These are phyloP conservation scores for Coniella vitis DNA, from an alignment of 2,329 filamentous ascomycete species.

Conservation along the genomic window DNA sequence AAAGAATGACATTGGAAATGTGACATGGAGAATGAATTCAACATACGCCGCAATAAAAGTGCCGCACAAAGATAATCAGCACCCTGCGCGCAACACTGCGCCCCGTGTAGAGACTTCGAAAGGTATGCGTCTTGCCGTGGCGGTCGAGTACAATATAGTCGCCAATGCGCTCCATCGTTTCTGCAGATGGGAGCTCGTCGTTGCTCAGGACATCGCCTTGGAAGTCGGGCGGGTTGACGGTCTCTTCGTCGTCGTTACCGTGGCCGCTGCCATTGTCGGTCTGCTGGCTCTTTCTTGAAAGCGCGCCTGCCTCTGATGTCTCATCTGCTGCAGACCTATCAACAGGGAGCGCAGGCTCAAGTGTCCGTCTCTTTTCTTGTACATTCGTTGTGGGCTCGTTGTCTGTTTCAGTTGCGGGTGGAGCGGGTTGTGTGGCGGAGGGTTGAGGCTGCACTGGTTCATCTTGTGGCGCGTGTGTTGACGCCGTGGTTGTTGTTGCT, in stretches of 20 bases:
- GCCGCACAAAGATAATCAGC: conserved; percentile 67
- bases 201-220: conserved; percentile 48
- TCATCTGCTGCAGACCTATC: conserved; percentile 6
- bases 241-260: conserved; percentile 14
- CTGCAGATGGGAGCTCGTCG: conserved; percentile 45
- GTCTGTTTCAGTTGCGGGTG: neutral
- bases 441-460: neutral
- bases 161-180: conserved; percentile 45
- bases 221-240: conserved; percentile 38
- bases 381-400: neutral
- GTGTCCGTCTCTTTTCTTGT: neutral
- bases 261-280: neutral
- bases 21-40: neutral
- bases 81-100: conserved; percentile 48
- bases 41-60: conserved; percentile 75
- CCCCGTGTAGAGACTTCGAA: conserved; percentile 56
- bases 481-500: neutral
- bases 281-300: conserved; percentile 5
- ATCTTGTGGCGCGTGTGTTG: neutral
- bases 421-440: neutral
- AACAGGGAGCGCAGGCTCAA: neutral
- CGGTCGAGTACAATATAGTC: conserved; percentile 54
- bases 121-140: conserved; percentile 51
- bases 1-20: no score
- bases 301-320: neutral